Evolutionary conservation across 2,329 filamentous ascomycete species (phyloP).

Genomic region (Ceratocystis diversiconidia): DNA sequence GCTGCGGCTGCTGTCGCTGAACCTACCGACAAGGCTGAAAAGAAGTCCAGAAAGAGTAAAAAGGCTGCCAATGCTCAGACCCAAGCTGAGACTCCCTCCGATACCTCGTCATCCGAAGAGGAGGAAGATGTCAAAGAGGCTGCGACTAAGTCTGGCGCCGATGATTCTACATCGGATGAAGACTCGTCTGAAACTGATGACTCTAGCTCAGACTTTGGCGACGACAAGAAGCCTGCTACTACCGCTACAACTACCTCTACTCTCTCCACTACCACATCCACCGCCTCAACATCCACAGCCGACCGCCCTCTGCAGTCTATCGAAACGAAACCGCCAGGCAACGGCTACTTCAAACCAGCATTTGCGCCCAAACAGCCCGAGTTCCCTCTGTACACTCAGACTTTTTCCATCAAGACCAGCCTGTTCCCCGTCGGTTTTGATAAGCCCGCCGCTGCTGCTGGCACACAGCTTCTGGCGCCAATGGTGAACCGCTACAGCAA

Average conservation of each 20-base stretch:
- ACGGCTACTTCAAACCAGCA: slow-evolving; percentile 28
- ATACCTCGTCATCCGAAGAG: slow-evolving; percentile 1
- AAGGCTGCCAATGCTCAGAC: slow-evolving; percentile 21
- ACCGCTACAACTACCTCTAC: slow-evolving; percentile 21
- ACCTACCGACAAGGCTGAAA: slow-evolving; percentile 2
- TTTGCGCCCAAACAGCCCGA: slow-evolving; percentile 28
- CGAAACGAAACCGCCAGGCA: slow-evolving; percentile 22
- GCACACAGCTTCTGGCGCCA: slow-evolving; percentile 60
- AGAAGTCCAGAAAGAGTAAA: slow-evolving; percentile 21
- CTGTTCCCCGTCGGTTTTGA: slow-evolving; percentile 58
- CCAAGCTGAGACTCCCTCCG: slow-evolving; percentile 19
- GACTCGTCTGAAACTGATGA: slow-evolving; percentile 19
- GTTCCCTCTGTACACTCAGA: slow-evolving; percentile 66
- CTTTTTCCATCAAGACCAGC: slow-evolving; percentile 65
- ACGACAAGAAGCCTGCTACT: slow-evolving; percentile 22
- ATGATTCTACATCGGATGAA: slow-evolving; percentile 23
- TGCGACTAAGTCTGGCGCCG: slow-evolving; percentile 22
- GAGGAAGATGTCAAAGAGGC: not conserved
- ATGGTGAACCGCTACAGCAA: slow-evolving; percentile 65
- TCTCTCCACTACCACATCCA: slow-evolving; percentile 22
- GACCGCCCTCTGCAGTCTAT: slow-evolving; percentile 23
- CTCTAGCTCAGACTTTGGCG: slow-evolving; percentile 17
- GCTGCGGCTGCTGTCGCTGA: not conserved
- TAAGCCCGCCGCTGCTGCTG: slow-evolving; percentile 54
- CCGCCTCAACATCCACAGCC: slow-evolving; percentile 23